Evolutionary conservation across 768 basidiomycete species (phyloP), one percentile per base, ranked within the genome.

Genomic region (Cystofilobasidium macerans): DNA sequence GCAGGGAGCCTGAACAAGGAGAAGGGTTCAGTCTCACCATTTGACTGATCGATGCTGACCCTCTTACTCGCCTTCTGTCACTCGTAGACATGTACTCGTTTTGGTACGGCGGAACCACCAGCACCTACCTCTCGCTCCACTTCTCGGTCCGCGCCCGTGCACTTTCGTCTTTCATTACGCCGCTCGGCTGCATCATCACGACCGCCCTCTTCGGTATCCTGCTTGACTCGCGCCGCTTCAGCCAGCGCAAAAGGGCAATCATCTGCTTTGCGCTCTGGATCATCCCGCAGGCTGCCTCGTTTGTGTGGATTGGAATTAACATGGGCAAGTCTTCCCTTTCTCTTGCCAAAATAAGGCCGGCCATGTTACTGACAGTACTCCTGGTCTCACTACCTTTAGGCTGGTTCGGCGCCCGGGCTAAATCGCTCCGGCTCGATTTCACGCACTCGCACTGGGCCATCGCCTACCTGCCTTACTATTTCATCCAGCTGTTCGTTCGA

Each of bases 121-220:
- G 36, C 32, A 57, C 13, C 14, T 57, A 57, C 36, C 36, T 57
- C 12, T 33, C 57, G 32, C 57, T 57, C 11, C 57, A 57, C 57
- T 57, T 57, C 32, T 35, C 57, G 5, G 57, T 57, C 57, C 57
- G 57, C 24, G 57, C 57, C 20, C 32, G 57, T 12, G 57, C 57
- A 20, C 57, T 57, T 6, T 57, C 57, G 36, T n/a, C 33, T 2
- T 57, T 57, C 57, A 33, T 57, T 32, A 57, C 57, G 22, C 57
- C 57, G 22, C 32, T 40, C 32, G 4, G 6, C 3, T 35, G 33
- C 57, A 57, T 57, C 32, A 26, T 57, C 36, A 9, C 13, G 5
- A 35, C 33, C 3, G 32, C 7, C 9, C 26, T 57, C 9, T 57
- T 6, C 32, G 57, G 57, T 7, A 6, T 57, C 57, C 13, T 57